Conservation (phyloP, 2,329 filamentous ascomycete genomes). For the Leptographium wingfieldii region DNA sequence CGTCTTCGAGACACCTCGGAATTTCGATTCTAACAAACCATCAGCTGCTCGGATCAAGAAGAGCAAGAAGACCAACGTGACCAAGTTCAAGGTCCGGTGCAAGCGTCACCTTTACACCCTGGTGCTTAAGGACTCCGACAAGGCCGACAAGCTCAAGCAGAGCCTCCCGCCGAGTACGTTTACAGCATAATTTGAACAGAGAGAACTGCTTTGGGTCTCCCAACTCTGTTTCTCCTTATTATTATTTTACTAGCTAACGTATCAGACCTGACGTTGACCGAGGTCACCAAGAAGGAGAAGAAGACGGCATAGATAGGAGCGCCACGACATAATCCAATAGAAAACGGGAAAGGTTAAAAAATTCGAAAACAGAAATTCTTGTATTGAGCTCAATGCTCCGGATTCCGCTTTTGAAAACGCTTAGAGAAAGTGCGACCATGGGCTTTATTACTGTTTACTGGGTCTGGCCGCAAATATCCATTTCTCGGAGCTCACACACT, state of each 20-base stretch:
- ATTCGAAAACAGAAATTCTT: slow-evolving; percentile 2
- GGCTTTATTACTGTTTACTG: not conserved
- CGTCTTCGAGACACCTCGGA: not conserved
- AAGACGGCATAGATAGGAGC: slow-evolving; percentile 27
- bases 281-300: slow-evolving; percentile 49
- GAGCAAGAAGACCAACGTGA: slow-evolving; percentile 77
- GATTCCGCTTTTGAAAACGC: not conserved
- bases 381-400: not conserved
- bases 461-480: not conserved
- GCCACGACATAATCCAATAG: not conserved
- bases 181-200: not conserved
- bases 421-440: not conserved
- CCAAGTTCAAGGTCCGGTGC: slow-evolving; percentile 99
- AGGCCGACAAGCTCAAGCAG: slow-evolving; percentile 99
- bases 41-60: slow-evolving; percentile 89
- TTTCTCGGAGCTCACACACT: not conserved
- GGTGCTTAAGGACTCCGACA: slow-evolving; percentile 95
- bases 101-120: slow-evolving; percentile 93
- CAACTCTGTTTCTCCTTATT: not conserved
- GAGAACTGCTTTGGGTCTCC: not conserved
- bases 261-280: slow-evolving; percentile 38
- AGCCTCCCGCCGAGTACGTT: slow-evolving; percentile 87
- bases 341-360: slow-evolving; percentile 11
- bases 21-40: slow-evolving; percentile 18
- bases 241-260: not conserved